A percentile compares a stretch with the other conserved stretches of the same genome.
Conservation (phyloP, 2,329 filamentous ascomycete species). For the Fusarium pseudograminearum region DNA sequence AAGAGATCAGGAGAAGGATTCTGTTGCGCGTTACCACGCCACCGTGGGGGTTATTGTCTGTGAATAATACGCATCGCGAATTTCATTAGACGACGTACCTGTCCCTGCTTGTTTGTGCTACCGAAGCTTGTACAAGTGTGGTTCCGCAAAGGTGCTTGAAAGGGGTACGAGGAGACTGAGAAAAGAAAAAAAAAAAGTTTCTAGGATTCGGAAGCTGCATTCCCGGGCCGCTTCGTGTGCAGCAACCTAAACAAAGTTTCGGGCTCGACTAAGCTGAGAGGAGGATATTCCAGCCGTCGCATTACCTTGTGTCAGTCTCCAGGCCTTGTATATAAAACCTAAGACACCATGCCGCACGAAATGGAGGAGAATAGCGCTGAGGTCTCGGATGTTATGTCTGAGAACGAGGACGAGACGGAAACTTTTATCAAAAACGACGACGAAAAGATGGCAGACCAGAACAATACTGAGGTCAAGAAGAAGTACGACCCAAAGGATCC, state of each 20-base stretch:
- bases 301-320: slow-evolving; percentile 33
- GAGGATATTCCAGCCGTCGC: slow-evolving; percentile 39
- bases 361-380: slow-evolving; percentile 66
- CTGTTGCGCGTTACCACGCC: slow-evolving; percentile 37
- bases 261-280: slow-evolving; percentile 40
- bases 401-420: slow-evolving; percentile 69
- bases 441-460: slow-evolving; percentile 65
- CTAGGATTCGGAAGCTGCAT: slow-evolving; percentile 50
- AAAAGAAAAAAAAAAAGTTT: slow-evolving; percentile 41
- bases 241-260: slow-evolving; percentile 33
- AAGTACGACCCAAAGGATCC: slow-evolving; percentile 90
- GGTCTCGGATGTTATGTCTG: slow-evolving; percentile 69
- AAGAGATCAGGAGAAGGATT: slow-evolving; percentile 33
- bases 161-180: slow-evolving; percentile 42
- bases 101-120: slow-evolving; percentile 49
- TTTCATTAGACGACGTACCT: slow-evolving; percentile 41
- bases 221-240: slow-evolving; percentile 49
- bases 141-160: slow-evolving; percentile 49
- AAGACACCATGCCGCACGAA: slow-evolving; percentile 68
- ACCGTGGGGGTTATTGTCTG: slow-evolving; percentile 40
- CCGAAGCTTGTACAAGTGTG: slow-evolving; percentile 51
- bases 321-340: slow-evolving; percentile 60
- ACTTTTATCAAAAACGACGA: slow-evolving; percentile 55
- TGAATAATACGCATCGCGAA: slow-evolving; percentile 31
- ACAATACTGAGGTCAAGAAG: slow-evolving; percentile 68